Conservation (phyloP, 441 rosid species). For the Aquilaria agallochum region DNA sequence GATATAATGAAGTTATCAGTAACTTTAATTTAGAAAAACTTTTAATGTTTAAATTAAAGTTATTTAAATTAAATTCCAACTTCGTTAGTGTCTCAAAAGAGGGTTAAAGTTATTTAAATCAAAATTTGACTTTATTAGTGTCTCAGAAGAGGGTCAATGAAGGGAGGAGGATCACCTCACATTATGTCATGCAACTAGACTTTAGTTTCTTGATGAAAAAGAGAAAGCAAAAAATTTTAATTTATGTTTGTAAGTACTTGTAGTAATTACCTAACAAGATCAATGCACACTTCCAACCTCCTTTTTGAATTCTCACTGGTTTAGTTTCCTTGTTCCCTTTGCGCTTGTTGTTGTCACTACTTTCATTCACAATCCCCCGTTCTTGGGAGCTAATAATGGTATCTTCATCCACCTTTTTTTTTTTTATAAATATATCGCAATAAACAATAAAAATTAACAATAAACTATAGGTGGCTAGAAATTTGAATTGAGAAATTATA, state of each 20-base stretch:
- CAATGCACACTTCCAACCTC: constrained; percentile 68
- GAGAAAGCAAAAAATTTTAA: no score
- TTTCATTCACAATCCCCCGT: constrained; percentile 5
- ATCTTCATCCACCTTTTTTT: constrained; percentile 6
- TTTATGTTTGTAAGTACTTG: no score
- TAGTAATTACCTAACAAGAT: constrained; percentile 50
- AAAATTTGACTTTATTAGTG: background rate
- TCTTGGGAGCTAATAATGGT: constrained; percentile 11
- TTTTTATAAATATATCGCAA: constrained; percentile 10
- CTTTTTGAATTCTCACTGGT: constrained; percentile 12
- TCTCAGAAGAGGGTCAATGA: background rate
- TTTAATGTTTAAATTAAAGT: background rate
- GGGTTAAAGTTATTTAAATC: background rate
- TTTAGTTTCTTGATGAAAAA: background rate
- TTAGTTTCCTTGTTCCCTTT: background rate
- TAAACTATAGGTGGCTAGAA: background rate
- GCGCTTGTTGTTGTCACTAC: constrained; percentile 1
- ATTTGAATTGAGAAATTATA: background rate
- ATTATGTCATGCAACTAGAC: background rate
- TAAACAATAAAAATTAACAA: background rate
- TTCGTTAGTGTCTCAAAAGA: background rate
- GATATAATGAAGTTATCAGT: background rate
- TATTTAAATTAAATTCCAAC: background rate
- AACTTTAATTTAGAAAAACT: background rate
- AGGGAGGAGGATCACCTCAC: background rate